A percentile compares a stretch with the other conserved stretches of the same genome.
Conservation (phyloP, 148 eudicot species). For the Mesembryanthemum crystallinum region DNA sequence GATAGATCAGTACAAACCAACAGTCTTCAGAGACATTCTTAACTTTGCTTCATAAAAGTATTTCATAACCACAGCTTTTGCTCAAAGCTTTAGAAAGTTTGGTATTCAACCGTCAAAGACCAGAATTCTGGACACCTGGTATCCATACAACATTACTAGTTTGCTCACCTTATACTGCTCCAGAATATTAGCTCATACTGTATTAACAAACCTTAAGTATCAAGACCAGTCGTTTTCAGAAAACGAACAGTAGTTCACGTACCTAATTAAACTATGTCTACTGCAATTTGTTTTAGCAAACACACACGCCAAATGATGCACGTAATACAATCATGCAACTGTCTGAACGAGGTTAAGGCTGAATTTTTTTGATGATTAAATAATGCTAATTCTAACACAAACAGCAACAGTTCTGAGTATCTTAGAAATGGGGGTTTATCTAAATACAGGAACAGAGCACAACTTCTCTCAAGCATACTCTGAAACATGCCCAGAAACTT, state of each 20-base stretch:
- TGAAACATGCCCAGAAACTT: too few relatives aligned
- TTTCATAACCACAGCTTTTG: background rate
- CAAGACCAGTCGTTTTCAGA: background rate
- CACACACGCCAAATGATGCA: too few relatives aligned
- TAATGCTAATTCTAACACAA: background rate
- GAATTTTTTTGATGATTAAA: too few relatives aligned
- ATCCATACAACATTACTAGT: background rate
- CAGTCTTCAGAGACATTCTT: slow-evolving; percentile 17
- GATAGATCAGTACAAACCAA: slow-evolving; percentile 30
- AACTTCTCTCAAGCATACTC: too few relatives aligned
- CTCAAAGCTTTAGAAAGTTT: background rate
- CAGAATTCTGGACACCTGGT: background rate
- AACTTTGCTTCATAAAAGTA: slow-evolving; percentile 10
- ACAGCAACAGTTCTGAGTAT: too few relatives aligned
- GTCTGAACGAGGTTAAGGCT: too few relatives aligned
- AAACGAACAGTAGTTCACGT: background rate
- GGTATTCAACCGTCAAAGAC: background rate
- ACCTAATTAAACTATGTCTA: background rate
- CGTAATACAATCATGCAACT: background rate
- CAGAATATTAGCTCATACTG: background rate
- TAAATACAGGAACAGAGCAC: too few relatives aligned
- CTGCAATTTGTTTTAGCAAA: background rate
- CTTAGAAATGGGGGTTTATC: too few relatives aligned
- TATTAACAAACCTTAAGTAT: background rate
- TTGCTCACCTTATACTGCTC: too few relatives aligned